A percentile compares a stretch with the other conserved stretches of the same genome.
phyloP scores from a whole-genome alignment of 768 basidiomycete species.

The Tulasnella sp. region DNA sequence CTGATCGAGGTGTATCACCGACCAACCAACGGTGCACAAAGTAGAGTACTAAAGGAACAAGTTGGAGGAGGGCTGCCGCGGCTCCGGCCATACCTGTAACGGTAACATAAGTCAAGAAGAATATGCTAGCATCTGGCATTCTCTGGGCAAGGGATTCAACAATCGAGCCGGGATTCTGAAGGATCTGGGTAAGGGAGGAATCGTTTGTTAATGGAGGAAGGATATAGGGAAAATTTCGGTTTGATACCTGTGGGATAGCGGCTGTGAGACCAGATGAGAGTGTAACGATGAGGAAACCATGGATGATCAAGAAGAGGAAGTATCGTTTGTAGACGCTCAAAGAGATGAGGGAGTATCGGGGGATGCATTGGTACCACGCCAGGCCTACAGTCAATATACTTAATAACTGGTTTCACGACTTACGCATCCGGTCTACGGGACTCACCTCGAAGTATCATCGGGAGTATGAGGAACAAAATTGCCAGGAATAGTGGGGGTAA shows the following conservation, averaged over 20 bases:
- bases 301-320: conserved; percentile 50
- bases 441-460: conserved; percentile 44
- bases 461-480: conserved; percentile 47
- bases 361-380: conserved; percentile 59
- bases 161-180: conserved; percentile 33
- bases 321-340: conserved; percentile 60
- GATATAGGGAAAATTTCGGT: conserved; percentile 6
- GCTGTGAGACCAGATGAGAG: conserved; percentile 46
- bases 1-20: conserved; percentile 53
- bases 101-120: conserved; percentile 45
- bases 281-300: conserved; percentile 63
- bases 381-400: conserved; percentile 27
- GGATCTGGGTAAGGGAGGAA: conserved; percentile 28
- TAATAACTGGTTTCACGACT: neutral
- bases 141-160: conserved; percentile 34
- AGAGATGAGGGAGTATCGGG: conserved; percentile 52
- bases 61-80: conserved; percentile 36
- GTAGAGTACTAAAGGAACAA: conserved; percentile 41
- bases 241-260: conserved; percentile 22
- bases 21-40: conserved; percentile 51
- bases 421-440: neutral
- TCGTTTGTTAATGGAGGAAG: neutral
- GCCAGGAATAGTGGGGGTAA: conserved; percentile 53
- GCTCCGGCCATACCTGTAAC: conserved; percentile 39
- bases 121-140: conserved; percentile 45